A percentile compares a stretch with the other conserved stretches of the same genome.
These are phyloP conservation scores for Chloranthus sessilifolius DNA, from an alignment of 164 flowering plant genomes.

Conservation along the genomic window DNA sequence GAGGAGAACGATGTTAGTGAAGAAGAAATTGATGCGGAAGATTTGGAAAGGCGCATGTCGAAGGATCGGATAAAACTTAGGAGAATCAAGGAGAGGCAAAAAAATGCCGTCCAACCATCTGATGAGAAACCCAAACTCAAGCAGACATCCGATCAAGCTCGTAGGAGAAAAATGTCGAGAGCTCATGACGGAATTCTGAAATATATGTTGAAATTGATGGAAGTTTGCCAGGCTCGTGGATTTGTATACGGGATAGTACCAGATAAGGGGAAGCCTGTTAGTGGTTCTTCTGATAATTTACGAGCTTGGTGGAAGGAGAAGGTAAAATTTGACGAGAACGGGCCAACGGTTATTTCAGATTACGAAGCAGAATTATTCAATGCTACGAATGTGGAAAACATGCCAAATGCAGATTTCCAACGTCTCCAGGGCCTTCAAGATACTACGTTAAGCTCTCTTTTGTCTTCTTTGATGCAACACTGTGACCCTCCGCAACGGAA, in stretches of 20 bases:
- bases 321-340: constrained; percentile 53
- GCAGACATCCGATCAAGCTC: constrained; percentile 18
- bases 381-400: constrained; percentile 10
- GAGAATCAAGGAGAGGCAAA: constrained; percentile 34
- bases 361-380: constrained; percentile 33
- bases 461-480: constrained; percentile 37
- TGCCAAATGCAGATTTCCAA: constrained; percentile 9
- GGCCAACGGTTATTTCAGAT: constrained; percentile 57
- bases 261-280: constrained; percentile 65
- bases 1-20: constrained; percentile 39
- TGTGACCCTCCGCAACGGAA: constrained; percentile 40
- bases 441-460: constrained; percentile 32
- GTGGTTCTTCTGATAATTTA: constrained; percentile 61
- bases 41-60: constrained; percentile 43
- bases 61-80: constrained; percentile 32
- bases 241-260: constrained; percentile 67
- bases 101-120: constrained; percentile 17
- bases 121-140: constrained; percentile 20
- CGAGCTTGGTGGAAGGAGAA: constrained; percentile 71
- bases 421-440: constrained; percentile 31
- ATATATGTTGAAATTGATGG: constrained; percentile 66
- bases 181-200: constrained; percentile 64
- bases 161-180: constrained; percentile 42
- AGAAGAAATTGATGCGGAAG: constrained; percentile 39
- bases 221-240: constrained; percentile 59